These are phyloP conservation scores for Neurospora sp. DNA, from an alignment of 495 filamentous ascomycete species.

Conservation along the genomic window DNA sequence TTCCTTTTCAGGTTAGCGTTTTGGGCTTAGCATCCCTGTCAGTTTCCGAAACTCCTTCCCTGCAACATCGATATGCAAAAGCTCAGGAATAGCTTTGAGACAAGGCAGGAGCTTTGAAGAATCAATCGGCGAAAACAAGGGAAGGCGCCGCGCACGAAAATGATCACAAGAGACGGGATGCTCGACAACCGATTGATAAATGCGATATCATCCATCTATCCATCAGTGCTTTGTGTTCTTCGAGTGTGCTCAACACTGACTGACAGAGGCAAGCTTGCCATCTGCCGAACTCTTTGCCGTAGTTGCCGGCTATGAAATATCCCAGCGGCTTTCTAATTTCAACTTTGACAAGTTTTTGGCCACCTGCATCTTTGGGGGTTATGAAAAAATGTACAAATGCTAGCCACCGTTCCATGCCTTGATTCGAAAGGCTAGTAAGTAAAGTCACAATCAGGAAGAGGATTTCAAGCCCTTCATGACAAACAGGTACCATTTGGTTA, in stretches of 20 bases:
- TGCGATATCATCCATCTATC: background rate
- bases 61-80: background rate
- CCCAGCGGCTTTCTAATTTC: background rate
- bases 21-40: slow-evolving; percentile 4
- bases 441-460: background rate
- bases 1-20: slow-evolving; percentile 18
- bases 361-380: background rate
- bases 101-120: background rate
- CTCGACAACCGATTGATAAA: background rate
- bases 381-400: background rate
- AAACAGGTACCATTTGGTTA: background rate
- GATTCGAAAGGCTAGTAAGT: background rate
- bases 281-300: background rate
- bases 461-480: background rate
- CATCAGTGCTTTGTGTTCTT: background rate
- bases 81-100: background rate
- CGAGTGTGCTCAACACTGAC: background rate
- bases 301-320: background rate
- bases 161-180: background rate
- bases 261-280: background rate
- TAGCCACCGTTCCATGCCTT: background rate
- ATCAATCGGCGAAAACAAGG: background rate
- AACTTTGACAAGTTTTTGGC: background rate
- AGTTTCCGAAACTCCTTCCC: slow-evolving; percentile 1
- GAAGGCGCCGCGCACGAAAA: background rate